Conservation (phyloP, 2,329 filamentous ascomycete species). For the Trichoderma endophyticum region DNA sequence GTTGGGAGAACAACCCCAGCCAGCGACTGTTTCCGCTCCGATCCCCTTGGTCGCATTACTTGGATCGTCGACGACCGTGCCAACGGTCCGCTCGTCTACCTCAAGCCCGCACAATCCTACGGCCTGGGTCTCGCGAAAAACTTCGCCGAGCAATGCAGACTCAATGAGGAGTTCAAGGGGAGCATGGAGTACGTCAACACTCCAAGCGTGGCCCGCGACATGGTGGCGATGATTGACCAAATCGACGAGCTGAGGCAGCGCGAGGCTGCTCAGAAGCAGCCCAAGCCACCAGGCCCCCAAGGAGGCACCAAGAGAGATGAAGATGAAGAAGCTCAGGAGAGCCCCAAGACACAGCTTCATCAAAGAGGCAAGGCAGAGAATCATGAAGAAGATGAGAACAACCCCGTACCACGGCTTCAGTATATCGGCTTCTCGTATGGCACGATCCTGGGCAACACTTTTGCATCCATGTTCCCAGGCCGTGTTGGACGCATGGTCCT, state of each 20-base stretch:
- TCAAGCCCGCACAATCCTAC: not conserved
- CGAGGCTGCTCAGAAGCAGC: not conserved
- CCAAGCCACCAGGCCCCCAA: not conserved
- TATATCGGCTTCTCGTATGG: conserved; percentile 50
- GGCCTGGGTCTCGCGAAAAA: conserved; percentile 26
- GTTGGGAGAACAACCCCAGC: conserved; percentile 36
- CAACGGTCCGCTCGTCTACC: conserved; percentile 25
- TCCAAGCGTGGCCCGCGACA: conserved; percentile 39
- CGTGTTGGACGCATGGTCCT: conserved; percentile 41
- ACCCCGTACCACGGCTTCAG: conserved; percentile 30
- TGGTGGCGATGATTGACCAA: conserved; percentile 41
- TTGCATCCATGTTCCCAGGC: conserved; percentile 34
- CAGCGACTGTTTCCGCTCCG: conserved; percentile 36
- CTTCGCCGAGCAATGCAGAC: conserved; percentile 24
- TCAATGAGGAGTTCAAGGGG: conserved; percentile 24
- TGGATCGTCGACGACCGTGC: conserved; percentile 30
- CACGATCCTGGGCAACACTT: conserved; percentile 32
- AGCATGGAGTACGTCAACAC: conserved; percentile 36
- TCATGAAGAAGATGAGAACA: not conserved
- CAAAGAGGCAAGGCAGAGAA: not conserved
- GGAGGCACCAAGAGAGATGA: not conserved
- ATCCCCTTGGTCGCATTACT: conserved; percentile 28
- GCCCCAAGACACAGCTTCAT: not conserved
- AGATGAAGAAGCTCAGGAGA: not conserved
- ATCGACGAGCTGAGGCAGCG: conserved; percentile 31